Evolutionary conservation across 2,329 filamentous ascomycete genomes (phyloP), one percentile per base, ranked within the genome.

Genomic region (Lizonia empirigonia): DNA sequence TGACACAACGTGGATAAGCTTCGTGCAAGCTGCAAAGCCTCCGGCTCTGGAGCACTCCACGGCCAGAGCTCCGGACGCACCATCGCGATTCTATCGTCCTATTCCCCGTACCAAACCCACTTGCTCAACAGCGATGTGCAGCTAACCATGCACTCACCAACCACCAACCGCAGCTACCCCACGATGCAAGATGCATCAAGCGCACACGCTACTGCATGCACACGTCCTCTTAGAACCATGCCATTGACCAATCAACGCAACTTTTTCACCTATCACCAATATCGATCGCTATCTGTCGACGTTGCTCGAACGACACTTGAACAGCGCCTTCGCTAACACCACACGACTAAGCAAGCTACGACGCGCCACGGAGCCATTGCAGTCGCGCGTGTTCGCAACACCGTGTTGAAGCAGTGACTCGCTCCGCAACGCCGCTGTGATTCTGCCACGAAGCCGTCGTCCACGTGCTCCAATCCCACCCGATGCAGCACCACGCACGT

Each of bases 111-210:
- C 22, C 26, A 38, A 50, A 18, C 18, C 33, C 46, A 39, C 22
- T 27, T 15, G 23, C 32, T 45, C 23, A 45, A 10, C 34, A 19
- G 9, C 19, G 22, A 23, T 19, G 12, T 30, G 40, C 23, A 50
- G 49, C 49, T 46, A 51, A 30, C 26, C 41, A 36, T 41, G 36
- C 36, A 32, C 36, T 51, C 32, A 46, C 48, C 48, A 46, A 51
- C 41, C 48, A 51, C 36, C 41, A 41, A 15, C 48, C 30, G 41
- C 37, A 52, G 33, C 42, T 52, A 33, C 49, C 49, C 49, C 42
- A 52, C 49, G 49, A 47, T 47, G 37, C 38, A 26, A 40, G 40
- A 45, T 51, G 48, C 36, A 40, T 29, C 30, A 51, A 36, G 32
- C 30, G 36, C 16, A 26, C 16, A 20, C 49, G 42, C 49, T 52